phyloP scores from a whole-genome alignment of 202 grass and related monocot genomes.

The Tripidium arundinaceum region DNA sequence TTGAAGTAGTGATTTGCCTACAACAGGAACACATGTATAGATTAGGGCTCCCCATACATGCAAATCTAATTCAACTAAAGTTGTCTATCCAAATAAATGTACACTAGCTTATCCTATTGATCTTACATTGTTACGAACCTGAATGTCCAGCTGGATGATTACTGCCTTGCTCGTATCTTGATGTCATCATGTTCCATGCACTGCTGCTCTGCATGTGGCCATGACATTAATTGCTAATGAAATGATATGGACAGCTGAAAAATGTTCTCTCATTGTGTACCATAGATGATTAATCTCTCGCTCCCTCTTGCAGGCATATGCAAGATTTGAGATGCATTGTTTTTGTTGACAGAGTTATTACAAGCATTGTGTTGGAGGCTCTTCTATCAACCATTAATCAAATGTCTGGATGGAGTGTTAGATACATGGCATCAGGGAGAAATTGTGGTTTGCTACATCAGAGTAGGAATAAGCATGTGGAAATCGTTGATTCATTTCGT shows the following conservation, averaged over 20 bases:
- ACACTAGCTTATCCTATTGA: not conserved
- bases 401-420: constrained; percentile 52
- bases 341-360: constrained; percentile 74
- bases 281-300: not conserved
- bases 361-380: constrained; percentile 54
- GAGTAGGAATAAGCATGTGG: constrained; percentile 44
- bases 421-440: constrained; percentile 43
- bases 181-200: not conserved
- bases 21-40: not conserved
- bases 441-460: constrained; percentile 36
- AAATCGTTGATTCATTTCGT: constrained; percentile 63
- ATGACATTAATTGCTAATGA: not conserved
- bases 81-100: not conserved
- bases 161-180: not conserved
- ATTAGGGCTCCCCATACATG: too few species aligned
- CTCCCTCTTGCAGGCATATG: constrained; percentile 35
- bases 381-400: constrained; percentile 41
- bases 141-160: not conserved
- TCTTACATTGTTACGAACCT: not conserved
- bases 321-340: constrained; percentile 74
- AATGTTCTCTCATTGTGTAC: not conserved
- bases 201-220: not conserved
- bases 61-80: too few species aligned
- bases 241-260: not conserved
- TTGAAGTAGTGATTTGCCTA: constrained; percentile 16